These are phyloP conservation scores for Pleurotus eryngii DNA, from an alignment of 768 basidiomycete genomes.

Conservation along the genomic window DNA sequence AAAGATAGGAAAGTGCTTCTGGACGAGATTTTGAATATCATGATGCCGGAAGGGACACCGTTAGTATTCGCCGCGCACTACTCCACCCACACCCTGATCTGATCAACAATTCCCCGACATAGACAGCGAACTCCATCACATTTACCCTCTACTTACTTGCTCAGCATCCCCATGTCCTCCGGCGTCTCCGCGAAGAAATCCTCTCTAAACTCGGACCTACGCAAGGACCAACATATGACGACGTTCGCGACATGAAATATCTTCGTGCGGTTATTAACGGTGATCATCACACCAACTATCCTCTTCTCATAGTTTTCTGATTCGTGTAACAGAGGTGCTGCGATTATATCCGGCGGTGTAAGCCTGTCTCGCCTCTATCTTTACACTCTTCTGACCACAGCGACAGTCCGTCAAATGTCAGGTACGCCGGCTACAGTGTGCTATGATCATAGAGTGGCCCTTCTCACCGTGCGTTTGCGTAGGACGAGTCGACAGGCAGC, in stretches of 20 bases:
- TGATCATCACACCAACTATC: conserved; percentile 15
- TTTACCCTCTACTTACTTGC: conserved; percentile 25
- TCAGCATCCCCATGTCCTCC: conserved; percentile 22
- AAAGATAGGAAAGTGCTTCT: conserved; percentile 38
- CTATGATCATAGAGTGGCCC: not conserved
- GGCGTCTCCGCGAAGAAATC: conserved; percentile 28
- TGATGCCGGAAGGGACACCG: conserved; percentile 57
- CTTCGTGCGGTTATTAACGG: conserved; percentile 32
- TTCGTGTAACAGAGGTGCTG: conserved; percentile 16
- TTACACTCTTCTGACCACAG: not conserved
- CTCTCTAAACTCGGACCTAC: conserved; percentile 21
- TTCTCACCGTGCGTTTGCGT: not conserved
- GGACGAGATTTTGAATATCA: conserved; percentile 50
- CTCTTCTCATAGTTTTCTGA: not conserved
- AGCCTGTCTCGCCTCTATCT: not conserved
- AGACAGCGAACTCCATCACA: conserved; percentile 28
- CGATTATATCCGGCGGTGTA: conserved; percentile 23
- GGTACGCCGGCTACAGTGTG: conserved; percentile 5
- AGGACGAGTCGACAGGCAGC: conserved; percentile 22
- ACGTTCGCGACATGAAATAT: conserved; percentile 36
- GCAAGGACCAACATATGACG: conserved; percentile 24
- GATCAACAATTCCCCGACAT: not conserved
- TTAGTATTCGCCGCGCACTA: conserved; percentile 14
- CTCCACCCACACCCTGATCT: not conserved
- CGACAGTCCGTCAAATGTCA: conserved; percentile 12